These are phyloP conservation scores for Monascus ruber DNA, from an alignment of 2,329 filamentous ascomycete genomes.

Conservation along the genomic window DNA sequence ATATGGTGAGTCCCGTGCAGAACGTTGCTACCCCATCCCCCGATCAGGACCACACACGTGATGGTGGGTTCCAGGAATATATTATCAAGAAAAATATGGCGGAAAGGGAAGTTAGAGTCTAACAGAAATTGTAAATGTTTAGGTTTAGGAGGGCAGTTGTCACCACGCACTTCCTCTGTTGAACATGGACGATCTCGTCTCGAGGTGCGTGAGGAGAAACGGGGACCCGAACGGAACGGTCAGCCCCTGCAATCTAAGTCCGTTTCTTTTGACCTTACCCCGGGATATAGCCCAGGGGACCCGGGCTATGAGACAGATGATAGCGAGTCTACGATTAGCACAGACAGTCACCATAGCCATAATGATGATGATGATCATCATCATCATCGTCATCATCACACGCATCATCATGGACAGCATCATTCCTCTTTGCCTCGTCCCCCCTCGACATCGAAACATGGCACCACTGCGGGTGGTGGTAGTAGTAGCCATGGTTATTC, in stretches of 20 bases:
- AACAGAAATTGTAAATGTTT: slow-evolving; percentile 2
- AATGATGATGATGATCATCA: slow-evolving; percentile 10
- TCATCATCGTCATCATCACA: slow-evolving; percentile 1
- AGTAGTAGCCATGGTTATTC: too few species aligned
- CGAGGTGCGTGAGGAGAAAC: slow-evolving; percentile 1
- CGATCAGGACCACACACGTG: slow-evolving; percentile 24
- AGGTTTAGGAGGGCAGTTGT: slow-evolving; percentile 9
- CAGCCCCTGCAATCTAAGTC: slow-evolving; percentile 20
- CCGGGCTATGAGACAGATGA: slow-evolving; percentile 34
- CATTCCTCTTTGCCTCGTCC: background rate
- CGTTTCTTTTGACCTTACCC: slow-evolving; percentile 20
- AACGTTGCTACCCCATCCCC: slow-evolving; percentile 20
- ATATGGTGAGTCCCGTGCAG: slow-evolving; percentile 40
- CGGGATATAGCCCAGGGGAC: slow-evolving; percentile 8
- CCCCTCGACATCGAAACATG: background rate
- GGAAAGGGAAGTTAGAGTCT: background rate
- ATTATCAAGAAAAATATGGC: slow-evolving; percentile 4
- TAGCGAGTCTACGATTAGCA: slow-evolving; percentile 25
- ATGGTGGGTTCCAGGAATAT: slow-evolving; percentile 29
- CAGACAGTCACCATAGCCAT: slow-evolving; percentile 9
- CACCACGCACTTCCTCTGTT: slow-evolving; percentile 1
- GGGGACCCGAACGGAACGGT: slow-evolving; percentile 10
- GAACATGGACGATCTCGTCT: background rate
- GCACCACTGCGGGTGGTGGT: background rate
- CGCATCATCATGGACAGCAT: slow-evolving; percentile 1